A percentile compares a stretch with the other conserved stretches of the same genome.
These are phyloP conservation scores for Biancaea sappan DNA, from an alignment of 306 rosid genomes.

Conservation along the genomic window DNA sequence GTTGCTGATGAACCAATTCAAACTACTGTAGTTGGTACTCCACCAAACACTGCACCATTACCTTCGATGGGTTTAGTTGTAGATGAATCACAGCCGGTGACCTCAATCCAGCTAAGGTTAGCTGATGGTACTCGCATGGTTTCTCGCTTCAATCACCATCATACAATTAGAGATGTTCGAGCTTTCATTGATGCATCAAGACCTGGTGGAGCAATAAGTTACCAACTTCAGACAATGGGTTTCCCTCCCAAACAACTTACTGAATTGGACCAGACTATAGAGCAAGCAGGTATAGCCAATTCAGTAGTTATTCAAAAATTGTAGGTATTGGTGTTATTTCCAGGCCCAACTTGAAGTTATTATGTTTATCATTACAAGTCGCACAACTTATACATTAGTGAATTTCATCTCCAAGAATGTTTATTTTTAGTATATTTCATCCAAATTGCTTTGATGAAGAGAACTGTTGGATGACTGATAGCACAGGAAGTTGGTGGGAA, in stretches of 20 bases:
- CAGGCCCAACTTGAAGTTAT: slow-evolving; percentile 29
- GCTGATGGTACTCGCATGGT: slow-evolving; percentile 97
- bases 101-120: slow-evolving; percentile 90
- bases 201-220: slow-evolving; percentile 69
- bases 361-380: slow-evolving; percentile 15
- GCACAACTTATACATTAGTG: slow-evolving; percentile 2
- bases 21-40: slow-evolving; percentile 25
- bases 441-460: slow-evolving; percentile 18
- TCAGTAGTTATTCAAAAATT: slow-evolving; percentile 81
- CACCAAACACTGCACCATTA: slow-evolving; percentile 51
- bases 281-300: slow-evolving; percentile 86
- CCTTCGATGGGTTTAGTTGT: slow-evolving; percentile 72
- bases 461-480: slow-evolving; percentile 15
- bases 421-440: slow-evolving; percentile 24
- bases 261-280: slow-evolving; percentile 85
- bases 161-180: slow-evolving; percentile 80
- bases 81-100: slow-evolving; percentile 69
- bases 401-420: slow-evolving; percentile 22
- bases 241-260: slow-evolving; percentile 93
- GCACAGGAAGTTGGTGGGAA: neutral
- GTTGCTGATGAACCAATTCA: slow-evolving; percentile 44
- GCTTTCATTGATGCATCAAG: slow-evolving; percentile 90
- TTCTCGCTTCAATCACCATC: slow-evolving; percentile 85
- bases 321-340: slow-evolving; percentile 33
- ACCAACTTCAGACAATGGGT: slow-evolving; percentile 91